A percentile compares a stretch with the other conserved stretches of the same genome.
These are phyloP conservation scores for Ceriops zippeliana DNA, from an alignment of 345 rosid species.

Conservation along the genomic window DNA sequence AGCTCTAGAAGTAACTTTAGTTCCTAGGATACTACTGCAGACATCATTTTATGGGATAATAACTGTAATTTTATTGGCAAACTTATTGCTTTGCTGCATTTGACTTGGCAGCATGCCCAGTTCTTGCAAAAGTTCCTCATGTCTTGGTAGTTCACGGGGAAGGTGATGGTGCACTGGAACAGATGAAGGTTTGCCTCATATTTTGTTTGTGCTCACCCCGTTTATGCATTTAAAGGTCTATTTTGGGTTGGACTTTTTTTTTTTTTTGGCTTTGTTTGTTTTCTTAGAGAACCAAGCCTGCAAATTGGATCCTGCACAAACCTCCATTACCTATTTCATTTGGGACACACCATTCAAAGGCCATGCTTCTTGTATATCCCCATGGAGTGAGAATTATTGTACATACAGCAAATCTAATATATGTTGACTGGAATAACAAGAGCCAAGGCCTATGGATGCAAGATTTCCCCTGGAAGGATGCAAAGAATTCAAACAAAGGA, in stretches of 20 bases:
- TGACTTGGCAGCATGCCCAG: slow-evolving; percentile 62
- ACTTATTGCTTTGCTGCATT: neutral
- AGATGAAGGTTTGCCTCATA: slow-evolving; percentile 62
- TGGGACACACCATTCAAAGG: slow-evolving; percentile 96
- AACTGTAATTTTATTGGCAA: neutral
- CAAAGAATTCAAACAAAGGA: slow-evolving; percentile 36
- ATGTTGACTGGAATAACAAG: slow-evolving; percentile 96
- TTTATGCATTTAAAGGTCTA: neutral
- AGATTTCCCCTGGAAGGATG: slow-evolving; percentile 97
- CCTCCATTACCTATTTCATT: slow-evolving; percentile 83
- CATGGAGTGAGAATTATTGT: slow-evolving; percentile 76
- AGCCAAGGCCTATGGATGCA: slow-evolving; percentile 99
- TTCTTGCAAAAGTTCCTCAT: slow-evolving; percentile 59
- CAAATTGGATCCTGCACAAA: slow-evolving; percentile 84
- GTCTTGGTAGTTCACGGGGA: slow-evolving; percentile 92
- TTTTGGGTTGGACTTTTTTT: slow-evolving; percentile 5
- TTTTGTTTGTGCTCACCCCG: neutral
- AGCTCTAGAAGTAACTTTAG: neutral
- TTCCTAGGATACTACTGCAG: neutral
- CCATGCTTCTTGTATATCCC: slow-evolving; percentile 82
- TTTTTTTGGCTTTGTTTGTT: slow-evolving; percentile 11
- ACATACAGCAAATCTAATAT: slow-evolving; percentile 87
- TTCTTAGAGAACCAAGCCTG: slow-evolving; percentile 69
- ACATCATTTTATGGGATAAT: neutral
- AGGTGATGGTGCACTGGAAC: slow-evolving; percentile 66